Percentiles rank a stretch among this genome's conserved stretches.
These are phyloP conservation scores for Geosmithia morbida DNA, from an alignment of 2,329 filamentous ascomycete genomes.

Conservation along the genomic window DNA sequence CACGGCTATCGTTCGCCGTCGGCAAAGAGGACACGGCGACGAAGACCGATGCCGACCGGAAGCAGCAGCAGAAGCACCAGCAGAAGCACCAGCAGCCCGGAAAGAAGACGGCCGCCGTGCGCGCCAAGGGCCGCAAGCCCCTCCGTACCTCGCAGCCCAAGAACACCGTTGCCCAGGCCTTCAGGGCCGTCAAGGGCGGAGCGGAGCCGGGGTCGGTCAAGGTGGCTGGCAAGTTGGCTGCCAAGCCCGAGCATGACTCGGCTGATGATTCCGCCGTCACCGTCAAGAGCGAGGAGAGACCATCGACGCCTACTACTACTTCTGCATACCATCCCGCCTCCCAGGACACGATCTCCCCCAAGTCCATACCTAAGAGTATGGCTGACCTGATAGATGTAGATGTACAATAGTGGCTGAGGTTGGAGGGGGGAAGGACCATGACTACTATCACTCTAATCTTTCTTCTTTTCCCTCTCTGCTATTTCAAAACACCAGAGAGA, in stretches of 20 bases:
- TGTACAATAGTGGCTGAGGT: too few species aligned
- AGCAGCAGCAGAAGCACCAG: slow-evolving; percentile 4
- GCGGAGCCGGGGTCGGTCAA: slow-evolving; percentile 5
- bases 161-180: slow-evolving; percentile 23
- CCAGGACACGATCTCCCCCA: slow-evolving; percentile 27
- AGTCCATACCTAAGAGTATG: slow-evolving; percentile 24
- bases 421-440: too few species aligned
- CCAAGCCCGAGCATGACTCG: not conserved
- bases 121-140: not conserved
- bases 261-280: not conserved
- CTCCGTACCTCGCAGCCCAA: slow-evolving; percentile 13
- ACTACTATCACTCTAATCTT: too few species aligned
- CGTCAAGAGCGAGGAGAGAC: slow-evolving; percentile 4
- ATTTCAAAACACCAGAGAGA: not conserved
- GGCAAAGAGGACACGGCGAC: slow-evolving; percentile 5
- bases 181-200: slow-evolving; percentile 27
- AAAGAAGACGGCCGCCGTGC: slow-evolving; percentile 8
- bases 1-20: slow-evolving; percentile 29
- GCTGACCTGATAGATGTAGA: slow-evolving; percentile 18
- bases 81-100: slow-evolving; percentile 5
- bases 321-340: not conserved
- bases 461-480: too few species aligned
- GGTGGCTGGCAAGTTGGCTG: not conserved
- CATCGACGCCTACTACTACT: slow-evolving; percentile 6
- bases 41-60: not conserved